Base-by-base conservation (phyloP, 441 rosid genomes). In the Syzygium syzygioides region DNA sequence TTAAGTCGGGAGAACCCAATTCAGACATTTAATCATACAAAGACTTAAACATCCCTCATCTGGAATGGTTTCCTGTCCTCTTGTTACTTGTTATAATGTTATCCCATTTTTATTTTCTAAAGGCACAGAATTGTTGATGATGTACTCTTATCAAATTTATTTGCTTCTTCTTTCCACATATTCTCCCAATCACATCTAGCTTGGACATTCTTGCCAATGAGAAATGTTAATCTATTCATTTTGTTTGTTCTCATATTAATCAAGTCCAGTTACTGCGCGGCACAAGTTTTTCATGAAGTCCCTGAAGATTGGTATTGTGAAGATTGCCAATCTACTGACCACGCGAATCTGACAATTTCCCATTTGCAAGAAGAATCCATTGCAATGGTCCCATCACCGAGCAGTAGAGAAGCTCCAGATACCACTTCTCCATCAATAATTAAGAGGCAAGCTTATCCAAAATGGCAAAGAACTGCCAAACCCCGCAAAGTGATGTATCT, bases 191-290 rank as follows among this genome's bases (percentile, higher is more conserved):
- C 84, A 79, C 53, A 79, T 79, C 84, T 79, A 79, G 84, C 53
- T 79, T 26, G 3, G 4, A 23, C 53, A 79, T 25, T 79, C 84
- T n/a, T 25, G 14, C 53, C n/a, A 37, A 71, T 37, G 53, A 79
- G 45, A 79, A 13, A 41, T 79, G 84, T 79, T 79, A 41, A 13
- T 53, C 53, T 45, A 14, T 79, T 41, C 30, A 79, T 79, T 25
- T 26, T 79, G 84, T 79, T 79, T 45, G 53, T 79, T 41, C 84
- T 41, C 53, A 41, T 79, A 41, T 79, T 79, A 13, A 30, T 79
- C 30, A 8, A 41, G 53, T 55, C 56, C 91, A 87, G 89, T 50
- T 89, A 87, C 57, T 89, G 91, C 86, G 52, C 76, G 34, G 57
- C 80, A 7, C 57, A 28, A 55, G 1, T 64, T 64, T 26, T 18